phyloP scores from a whole-genome alignment of 176 grass and related monocot species.

The Pharus latifolius region DNA sequence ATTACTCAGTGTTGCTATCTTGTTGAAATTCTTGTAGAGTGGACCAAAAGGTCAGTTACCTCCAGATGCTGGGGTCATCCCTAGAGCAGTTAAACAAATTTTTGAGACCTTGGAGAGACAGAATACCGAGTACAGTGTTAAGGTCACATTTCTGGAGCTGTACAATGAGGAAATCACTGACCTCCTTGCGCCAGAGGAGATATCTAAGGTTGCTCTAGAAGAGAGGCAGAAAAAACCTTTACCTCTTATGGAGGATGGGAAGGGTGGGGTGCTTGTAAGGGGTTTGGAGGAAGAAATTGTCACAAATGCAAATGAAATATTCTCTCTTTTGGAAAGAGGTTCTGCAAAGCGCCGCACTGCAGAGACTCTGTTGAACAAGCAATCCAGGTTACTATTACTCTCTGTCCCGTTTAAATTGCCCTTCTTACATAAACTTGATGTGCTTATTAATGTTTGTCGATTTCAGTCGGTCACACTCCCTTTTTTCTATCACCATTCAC shows the following conservation, averaged over 20 bases:
- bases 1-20: background rate
- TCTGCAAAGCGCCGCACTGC: conserved; percentile 92
- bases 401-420: background rate
- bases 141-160: conserved; percentile 92
- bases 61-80: conserved; percentile 81
- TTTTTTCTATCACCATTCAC: conserved; percentile 97
- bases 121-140: conserved; percentile 96
- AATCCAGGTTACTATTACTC: conserved; percentile 68
- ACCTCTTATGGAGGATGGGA: conserved; percentile 98
- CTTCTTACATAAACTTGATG: background rate
- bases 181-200: conserved; percentile 87
- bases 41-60: conserved; percentile 64
- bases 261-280: conserved; percentile 91
- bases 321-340: conserved; percentile 88
- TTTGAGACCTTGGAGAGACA: conserved; percentile 89
- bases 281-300: conserved; percentile 97
- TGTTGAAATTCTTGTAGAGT: conserved; percentile 37
- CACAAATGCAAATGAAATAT: conserved; percentile 74
- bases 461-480: conserved; percentile 94
- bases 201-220: conserved; percentile 65
- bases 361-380: conserved; percentile 93
- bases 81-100: conserved; percentile 93
- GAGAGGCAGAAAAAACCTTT: conserved; percentile 77
- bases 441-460: background rate
- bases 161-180: conserved; percentile 99